phyloP scores from a whole-genome alignment of 352 stramenopile genomes.

The Pythium graminicola region DNA sequence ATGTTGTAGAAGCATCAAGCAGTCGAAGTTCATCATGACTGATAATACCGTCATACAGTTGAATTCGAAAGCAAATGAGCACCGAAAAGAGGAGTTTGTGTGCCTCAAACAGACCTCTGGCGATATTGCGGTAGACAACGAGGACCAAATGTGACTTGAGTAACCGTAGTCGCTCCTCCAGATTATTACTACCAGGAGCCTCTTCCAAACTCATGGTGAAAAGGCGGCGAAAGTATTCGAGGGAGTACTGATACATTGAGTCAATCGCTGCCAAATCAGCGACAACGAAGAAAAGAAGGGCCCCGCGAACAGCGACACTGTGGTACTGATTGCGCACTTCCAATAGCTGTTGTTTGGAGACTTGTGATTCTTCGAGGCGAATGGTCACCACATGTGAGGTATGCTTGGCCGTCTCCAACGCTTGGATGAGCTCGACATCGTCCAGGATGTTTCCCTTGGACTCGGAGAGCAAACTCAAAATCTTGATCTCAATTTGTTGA shows the following conservation, averaged over 20 bases:
- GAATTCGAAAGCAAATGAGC: constrained; percentile 44
- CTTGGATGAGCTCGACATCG: constrained; percentile 90
- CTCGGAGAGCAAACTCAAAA: constrained; percentile 88
- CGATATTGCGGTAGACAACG: constrained; percentile 93
- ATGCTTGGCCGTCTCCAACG: constrained; percentile 87
- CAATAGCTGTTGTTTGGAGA: constrained; percentile 89
- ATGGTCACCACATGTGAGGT: constrained; percentile 92
- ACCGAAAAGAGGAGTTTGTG: constrained; percentile 91
- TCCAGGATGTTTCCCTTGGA: constrained; percentile 93
- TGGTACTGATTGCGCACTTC: constrained; percentile 88
- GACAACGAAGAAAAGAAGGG: constrained; percentile 93
- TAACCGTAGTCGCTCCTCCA: constrained; percentile 82
- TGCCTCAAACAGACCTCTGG: constrained; percentile 91
- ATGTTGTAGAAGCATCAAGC: constrained; percentile 23
- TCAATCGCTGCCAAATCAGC: constrained; percentile 88
- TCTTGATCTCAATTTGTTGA: constrained; percentile 94
- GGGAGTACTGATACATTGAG: constrained; percentile 93
- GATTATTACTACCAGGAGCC: constrained; percentile 68
- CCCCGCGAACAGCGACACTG: constrained; percentile 84
- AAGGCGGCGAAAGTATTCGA: constrained; percentile 93
- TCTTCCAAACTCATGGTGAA: constrained; percentile 87
- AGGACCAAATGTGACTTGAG: constrained; percentile 88
- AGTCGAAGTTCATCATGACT: constrained; percentile 27
- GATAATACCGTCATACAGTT: constrained; percentile 44
- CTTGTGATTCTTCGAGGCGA: constrained; percentile 87